phyloP scores from a whole-genome alignment of 2,329 filamentous ascomycete species.

The Penicillium crustosum region DNA sequence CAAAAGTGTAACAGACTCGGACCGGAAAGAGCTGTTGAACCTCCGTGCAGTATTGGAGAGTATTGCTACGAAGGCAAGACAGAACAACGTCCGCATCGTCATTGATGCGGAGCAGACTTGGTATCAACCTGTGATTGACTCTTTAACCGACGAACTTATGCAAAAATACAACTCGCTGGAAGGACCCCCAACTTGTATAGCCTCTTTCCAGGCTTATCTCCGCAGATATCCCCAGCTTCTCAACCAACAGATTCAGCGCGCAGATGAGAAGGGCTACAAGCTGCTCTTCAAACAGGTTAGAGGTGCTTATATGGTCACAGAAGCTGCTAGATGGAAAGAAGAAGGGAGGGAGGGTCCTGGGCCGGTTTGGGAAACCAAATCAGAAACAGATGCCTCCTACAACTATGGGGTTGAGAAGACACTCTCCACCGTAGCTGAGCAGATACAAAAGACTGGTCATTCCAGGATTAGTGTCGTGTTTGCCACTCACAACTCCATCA shows the following conservation, averaged over 20 bases:
- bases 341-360: background rate
- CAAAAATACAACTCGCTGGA: background rate
- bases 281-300: background rate
- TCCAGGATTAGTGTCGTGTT: background rate
- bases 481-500: background rate
- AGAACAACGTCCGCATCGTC: background rate
- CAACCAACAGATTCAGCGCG: background rate
- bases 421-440: background rate
- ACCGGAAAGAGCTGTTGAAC: background rate
- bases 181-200: background rate
- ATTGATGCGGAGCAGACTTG: background rate
- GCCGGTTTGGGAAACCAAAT: background rate
- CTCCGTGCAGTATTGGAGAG: background rate
- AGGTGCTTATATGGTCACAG: background rate
- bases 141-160: background rate
- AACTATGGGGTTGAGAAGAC: background rate
- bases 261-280: background rate
- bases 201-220: background rate
- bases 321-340: background rate
- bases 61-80: background rate
- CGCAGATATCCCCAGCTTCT: background rate
- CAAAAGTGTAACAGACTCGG: background rate
- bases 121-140: background rate
- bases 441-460: background rate
- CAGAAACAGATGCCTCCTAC: background rate